These are phyloP conservation scores for Alternaria longipes DNA, from an alignment of 2,329 filamentous ascomycete genomes.

Conservation along the genomic window DNA sequence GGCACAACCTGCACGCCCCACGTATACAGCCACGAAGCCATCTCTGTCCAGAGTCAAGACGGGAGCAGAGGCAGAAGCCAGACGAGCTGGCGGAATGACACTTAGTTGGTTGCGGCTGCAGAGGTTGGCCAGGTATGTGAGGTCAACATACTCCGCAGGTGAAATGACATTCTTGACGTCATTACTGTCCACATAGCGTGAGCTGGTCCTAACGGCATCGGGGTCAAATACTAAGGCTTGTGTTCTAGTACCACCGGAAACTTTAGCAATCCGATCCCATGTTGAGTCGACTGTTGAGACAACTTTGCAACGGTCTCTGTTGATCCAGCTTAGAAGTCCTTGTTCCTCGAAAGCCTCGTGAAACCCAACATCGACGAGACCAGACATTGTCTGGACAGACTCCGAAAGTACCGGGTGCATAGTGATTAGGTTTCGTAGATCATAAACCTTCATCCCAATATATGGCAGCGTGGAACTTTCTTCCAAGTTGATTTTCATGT, in stretches of 20 bases:
- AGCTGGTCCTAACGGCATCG: not conserved
- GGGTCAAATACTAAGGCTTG: not conserved
- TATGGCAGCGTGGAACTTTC: not conserved
- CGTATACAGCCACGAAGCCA: slow-evolving; percentile 48
- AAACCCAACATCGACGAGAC: not conserved
- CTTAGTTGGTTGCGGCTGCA: slow-evolving; percentile 44
- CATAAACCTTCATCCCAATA: not conserved
- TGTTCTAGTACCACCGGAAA: not conserved
- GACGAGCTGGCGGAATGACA: slow-evolving; percentile 38
- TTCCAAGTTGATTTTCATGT: not conserved
- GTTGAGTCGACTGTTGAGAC: not conserved
- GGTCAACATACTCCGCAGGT: not conserved
- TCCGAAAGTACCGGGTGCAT: not conserved
- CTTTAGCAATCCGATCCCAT: not conserved
- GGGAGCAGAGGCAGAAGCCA: slow-evolving; percentile 41
- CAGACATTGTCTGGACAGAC: not conserved
- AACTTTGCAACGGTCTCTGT: not conserved
- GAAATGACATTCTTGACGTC: not conserved
- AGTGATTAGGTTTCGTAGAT: not conserved
- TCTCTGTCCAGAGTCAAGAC: slow-evolving; percentile 48
- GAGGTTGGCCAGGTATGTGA: not conserved
- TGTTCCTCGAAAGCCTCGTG: not conserved
- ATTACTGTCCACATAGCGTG: not conserved
- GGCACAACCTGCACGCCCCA: slow-evolving; percentile 46
- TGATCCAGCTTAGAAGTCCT: not conserved